phyloP scores from a whole-genome alignment of 192 early-diverging fungal species.

The Chytriomyces sp. region DNA sequence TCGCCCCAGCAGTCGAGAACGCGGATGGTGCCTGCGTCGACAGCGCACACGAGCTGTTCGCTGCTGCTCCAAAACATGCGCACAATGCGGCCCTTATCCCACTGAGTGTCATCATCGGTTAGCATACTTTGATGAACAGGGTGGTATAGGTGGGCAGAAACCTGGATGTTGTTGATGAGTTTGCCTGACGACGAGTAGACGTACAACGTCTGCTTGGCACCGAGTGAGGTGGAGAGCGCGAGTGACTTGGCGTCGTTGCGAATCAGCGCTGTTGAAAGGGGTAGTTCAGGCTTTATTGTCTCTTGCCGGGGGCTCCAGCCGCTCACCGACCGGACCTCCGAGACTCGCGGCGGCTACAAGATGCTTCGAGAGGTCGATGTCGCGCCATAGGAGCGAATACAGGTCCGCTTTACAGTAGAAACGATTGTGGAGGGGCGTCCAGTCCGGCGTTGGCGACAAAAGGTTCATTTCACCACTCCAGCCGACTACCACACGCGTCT shows the following conservation, averaged over 20 bases:
- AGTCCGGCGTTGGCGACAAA: background rate
- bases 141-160: no score
- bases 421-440: constrained; percentile 12
- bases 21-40: constrained; percentile 81
- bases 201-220: constrained; percentile 47
- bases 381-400: constrained; percentile 88
- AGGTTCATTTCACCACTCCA: no score
- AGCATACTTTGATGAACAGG: background rate
- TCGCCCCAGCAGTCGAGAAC: constrained; percentile 84
- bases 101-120: no score
- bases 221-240: background rate
- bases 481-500: no score
- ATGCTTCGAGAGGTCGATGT: constrained; percentile 71
- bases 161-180: constrained; percentile 82
- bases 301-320: no score
- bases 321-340: constrained; percentile 92
- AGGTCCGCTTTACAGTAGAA: constrained; percentile 66
- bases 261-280: constrained; percentile 89
- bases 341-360: constrained; percentile 82
- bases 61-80: constrained; percentile 88
- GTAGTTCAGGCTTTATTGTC: no score
- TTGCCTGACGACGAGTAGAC: constrained; percentile 87
- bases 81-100: constrained; percentile 89
- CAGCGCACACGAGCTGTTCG: constrained; percentile 85
- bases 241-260: constrained; percentile 67